A percentile compares a stretch with the other conserved stretches of the same genome.
phyloP scores from a whole-genome alignment of 2,329 filamentous ascomycete species.

The Orbilia quercus region DNA sequence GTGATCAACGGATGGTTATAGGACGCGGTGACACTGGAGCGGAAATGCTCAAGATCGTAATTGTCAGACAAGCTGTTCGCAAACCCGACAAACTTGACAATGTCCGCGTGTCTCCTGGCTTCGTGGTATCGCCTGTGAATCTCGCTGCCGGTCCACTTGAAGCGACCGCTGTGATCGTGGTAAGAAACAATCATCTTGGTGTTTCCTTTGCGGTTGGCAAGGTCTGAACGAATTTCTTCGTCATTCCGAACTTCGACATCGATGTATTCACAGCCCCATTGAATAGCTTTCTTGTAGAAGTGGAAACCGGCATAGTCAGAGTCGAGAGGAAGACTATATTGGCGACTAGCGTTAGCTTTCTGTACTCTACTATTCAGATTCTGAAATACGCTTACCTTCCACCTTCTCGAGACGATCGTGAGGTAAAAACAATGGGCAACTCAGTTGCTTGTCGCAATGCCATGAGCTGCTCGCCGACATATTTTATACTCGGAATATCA shows the following conservation, averaged over 20 bases:
- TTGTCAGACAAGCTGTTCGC: constrained; percentile 85
- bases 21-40: constrained; percentile 77
- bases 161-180: constrained; percentile 85
- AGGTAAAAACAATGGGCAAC: constrained; percentile 90
- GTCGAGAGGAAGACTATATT: constrained; percentile 46
- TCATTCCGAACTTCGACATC: constrained; percentile 90
- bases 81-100: constrained; percentile 90
- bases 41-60: constrained; percentile 90
- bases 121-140: constrained; percentile 78
- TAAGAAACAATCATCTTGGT: constrained; percentile 92
- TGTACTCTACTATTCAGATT: not conserved
- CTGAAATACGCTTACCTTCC: constrained; percentile 36
- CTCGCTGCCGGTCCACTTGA: constrained; percentile 81
- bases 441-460: constrained; percentile 83
- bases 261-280: constrained; percentile 90
- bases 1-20: constrained; percentile 80
- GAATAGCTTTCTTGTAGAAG: constrained; percentile 73
- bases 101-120: constrained; percentile 80
- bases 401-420: constrained; percentile 77
- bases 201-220: constrained; percentile 78
- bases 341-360: not conserved
- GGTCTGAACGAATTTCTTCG: constrained; percentile 74
- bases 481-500: constrained; percentile 79
- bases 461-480: constrained; percentile 89
- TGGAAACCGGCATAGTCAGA: constrained; percentile 69